Conservation (phyloP, 1,284 basidiomycete species). For the Trichosporon asahii region DNA sequence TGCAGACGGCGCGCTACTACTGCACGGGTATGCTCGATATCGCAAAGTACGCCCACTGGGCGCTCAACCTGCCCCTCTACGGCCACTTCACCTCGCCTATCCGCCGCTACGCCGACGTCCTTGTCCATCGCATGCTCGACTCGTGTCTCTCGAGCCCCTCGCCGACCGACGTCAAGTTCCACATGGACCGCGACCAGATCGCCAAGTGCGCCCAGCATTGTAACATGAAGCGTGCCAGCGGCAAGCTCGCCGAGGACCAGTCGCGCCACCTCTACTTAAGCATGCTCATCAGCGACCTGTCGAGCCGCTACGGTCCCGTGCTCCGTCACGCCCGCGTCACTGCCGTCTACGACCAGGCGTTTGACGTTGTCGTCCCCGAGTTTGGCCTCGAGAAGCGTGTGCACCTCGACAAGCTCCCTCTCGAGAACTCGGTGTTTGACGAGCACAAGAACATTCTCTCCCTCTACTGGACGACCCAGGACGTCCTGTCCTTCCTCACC, state of each 20-base stretch:
- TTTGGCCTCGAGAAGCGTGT: conserved; percentile 98
- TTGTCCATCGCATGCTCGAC: conserved; percentile 95
- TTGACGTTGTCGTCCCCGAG: conserved; percentile 83
- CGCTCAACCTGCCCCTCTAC: conserved; percentile 86
- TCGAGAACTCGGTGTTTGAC: conserved; percentile 93
- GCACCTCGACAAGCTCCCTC: conserved; percentile 97
- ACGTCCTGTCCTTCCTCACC: conserved; percentile 90
- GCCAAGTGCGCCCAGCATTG: conserved; percentile 97
- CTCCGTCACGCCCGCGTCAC: conserved; percentile 89
- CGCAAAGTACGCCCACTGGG: conserved; percentile 93
- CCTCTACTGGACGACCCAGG: conserved; percentile 71
- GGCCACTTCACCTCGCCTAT: conserved; percentile 96
- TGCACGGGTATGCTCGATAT: conserved; percentile 99
- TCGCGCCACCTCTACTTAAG: conserved; percentile 93
- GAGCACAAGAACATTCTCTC: conserved; percentile 79
- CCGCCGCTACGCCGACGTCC: conserved; percentile 79
- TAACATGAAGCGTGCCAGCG: conserved; percentile 71
- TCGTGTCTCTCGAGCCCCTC: conserved; percentile 65
- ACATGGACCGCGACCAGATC: conserved; percentile 93
- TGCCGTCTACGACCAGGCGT: conserved; percentile 88
- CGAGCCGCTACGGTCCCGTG: conserved; percentile 90
- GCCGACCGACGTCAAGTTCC: conserved; percentile 73
- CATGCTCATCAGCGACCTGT: conserved; percentile 82
- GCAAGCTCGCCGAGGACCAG: conserved; percentile 89
- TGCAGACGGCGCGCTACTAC: conserved; percentile 90